A percentile compares a stretch with the other conserved stretches of the same genome.
Evolutionary conservation across 2,329 filamentous ascomycete species (phyloP).

Genomic region (Ilyonectria destructans): DNA sequence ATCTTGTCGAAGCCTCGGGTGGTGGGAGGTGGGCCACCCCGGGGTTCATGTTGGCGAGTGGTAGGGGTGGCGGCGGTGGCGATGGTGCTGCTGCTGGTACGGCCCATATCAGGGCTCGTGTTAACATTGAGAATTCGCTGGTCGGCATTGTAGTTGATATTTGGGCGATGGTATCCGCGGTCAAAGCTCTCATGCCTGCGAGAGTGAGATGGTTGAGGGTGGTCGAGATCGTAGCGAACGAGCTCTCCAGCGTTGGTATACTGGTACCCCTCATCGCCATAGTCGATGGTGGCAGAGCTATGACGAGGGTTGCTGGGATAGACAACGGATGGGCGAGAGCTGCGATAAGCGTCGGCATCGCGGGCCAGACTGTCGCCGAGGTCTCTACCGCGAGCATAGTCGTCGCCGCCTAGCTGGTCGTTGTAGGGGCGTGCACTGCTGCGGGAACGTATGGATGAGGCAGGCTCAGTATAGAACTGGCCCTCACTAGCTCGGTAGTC

Average conservation of each 20-base stretch:
- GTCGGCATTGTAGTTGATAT: constrained; percentile 67
- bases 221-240: constrained; percentile 74
- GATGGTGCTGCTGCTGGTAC: constrained; percentile 58
- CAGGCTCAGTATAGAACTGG: constrained; percentile 71
- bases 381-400: constrained; percentile 66
- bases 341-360: constrained; percentile 64
- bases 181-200: constrained; percentile 71
- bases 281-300: constrained; percentile 64
- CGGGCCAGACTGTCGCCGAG: constrained; percentile 63
- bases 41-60: constrained; percentile 57
- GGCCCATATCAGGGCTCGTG: constrained; percentile 61
- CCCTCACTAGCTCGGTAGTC: constrained; percentile 68
- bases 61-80: constrained; percentile 36
- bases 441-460: constrained; percentile 69
- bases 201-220: constrained; percentile 60
- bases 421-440: constrained; percentile 66
- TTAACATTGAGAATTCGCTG: constrained; percentile 64
- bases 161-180: constrained; percentile 70
- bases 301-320: constrained; percentile 64
- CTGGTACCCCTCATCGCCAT: constrained; percentile 74
- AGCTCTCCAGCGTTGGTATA: constrained; percentile 77
- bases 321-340: constrained; percentile 62
- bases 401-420: constrained; percentile 67
- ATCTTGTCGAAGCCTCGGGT: constrained; percentile 82
- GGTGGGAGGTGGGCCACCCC: constrained; percentile 75